Evolutionary conservation across 495 filamentous ascomycete species (phyloP).

Genomic region (Aspergillus sclerotiicarbonarius): DNA sequence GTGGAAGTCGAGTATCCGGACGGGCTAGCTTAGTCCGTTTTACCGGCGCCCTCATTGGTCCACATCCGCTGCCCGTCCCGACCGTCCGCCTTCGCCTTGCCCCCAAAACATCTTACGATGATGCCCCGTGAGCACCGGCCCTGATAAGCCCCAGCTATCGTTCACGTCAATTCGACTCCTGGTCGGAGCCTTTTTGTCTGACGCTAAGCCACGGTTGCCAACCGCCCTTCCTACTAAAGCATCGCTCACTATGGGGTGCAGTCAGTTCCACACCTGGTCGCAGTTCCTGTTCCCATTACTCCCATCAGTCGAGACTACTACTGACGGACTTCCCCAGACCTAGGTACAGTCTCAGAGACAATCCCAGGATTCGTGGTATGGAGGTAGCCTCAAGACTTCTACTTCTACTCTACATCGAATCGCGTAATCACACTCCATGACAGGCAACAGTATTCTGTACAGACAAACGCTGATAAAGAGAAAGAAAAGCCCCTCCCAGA

Average conservation of each 20-base stretch:
- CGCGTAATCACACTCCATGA: slow-evolving; percentile 15
- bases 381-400: slow-evolving; percentile 18
- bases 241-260: background rate
- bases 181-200: too few species aligned
- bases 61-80: slow-evolving; percentile 12
- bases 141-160: background rate
- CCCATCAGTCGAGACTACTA: too few species aligned
- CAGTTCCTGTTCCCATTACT: too few species aligned
- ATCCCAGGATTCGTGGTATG: slow-evolving; percentile 11
- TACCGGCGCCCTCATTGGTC: slow-evolving; percentile 39
- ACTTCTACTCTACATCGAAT: slow-evolving; percentile 27
- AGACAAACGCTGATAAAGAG: slow-evolving; percentile 27
- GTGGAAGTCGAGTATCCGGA: slow-evolving; percentile 47
- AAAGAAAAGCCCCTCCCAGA: slow-evolving; percentile 16
- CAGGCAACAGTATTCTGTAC: slow-evolving; percentile 31
- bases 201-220: background rate
- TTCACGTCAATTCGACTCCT: too few species aligned
- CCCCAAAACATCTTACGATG: slow-evolving; percentile 19
- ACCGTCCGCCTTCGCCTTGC: slow-evolving; percentile 10
- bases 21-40: slow-evolving; percentile 38
- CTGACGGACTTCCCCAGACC: background rate
- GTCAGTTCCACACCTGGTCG: too few species aligned
- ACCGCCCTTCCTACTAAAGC: background rate
- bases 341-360: background rate
- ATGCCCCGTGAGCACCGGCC: slow-evolving; percentile 6